Percentiles rank a stretch among this genome's conserved stretches.
phyloP scores from a whole-genome alignment of 192 early-diverging fungal genomes.

The Umbelopsis isabellina region DNA sequence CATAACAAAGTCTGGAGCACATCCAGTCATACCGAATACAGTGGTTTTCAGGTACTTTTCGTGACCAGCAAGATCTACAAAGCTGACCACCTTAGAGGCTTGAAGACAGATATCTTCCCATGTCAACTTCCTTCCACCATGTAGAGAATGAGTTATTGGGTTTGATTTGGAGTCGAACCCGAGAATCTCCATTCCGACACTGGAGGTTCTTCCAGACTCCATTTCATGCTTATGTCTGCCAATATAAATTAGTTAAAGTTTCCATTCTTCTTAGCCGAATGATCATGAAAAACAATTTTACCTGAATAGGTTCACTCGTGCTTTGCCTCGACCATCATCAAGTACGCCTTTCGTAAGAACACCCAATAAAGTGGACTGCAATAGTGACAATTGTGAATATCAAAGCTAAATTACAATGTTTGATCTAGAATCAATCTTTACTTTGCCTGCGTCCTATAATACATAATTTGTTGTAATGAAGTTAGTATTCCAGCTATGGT shows the following conservation, averaged over 20 bases:
- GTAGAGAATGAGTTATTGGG: conserved; percentile 51
- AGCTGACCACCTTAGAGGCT: conserved; percentile 76
- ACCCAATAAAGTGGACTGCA: conserved; percentile 80
- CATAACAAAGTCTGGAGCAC: conserved; percentile 91
- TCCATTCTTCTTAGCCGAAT: too few relatives aligned
- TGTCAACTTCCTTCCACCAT: conserved; percentile 61
- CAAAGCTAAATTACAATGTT: not conserved
- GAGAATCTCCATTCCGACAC: conserved; percentile 88
- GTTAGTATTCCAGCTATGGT: not conserved
- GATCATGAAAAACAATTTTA: conserved; percentile 11
- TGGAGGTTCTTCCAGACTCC: conserved; percentile 88
- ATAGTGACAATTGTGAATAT: not conserved
- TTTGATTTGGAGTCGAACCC: conserved; percentile 79
- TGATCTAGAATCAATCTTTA: conserved; percentile 1
- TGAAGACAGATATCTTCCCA: conserved; percentile 84
- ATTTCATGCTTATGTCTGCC: conserved; percentile 85
- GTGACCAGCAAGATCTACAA: conserved; percentile 85
- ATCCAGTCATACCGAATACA: conserved; percentile 93
- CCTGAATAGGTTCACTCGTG: conserved; percentile 85
- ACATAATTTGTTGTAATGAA: not conserved
- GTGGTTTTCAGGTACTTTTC: conserved; percentile 97
- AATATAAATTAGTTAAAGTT: not conserved
- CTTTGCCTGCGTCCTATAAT: conserved; percentile 72
- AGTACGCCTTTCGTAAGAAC: conserved; percentile 88
- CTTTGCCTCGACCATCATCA: conserved; percentile 92